phyloP scores from a whole-genome alignment of 768 basidiomycete species.

The Multifurca ochricompacta region DNA sequence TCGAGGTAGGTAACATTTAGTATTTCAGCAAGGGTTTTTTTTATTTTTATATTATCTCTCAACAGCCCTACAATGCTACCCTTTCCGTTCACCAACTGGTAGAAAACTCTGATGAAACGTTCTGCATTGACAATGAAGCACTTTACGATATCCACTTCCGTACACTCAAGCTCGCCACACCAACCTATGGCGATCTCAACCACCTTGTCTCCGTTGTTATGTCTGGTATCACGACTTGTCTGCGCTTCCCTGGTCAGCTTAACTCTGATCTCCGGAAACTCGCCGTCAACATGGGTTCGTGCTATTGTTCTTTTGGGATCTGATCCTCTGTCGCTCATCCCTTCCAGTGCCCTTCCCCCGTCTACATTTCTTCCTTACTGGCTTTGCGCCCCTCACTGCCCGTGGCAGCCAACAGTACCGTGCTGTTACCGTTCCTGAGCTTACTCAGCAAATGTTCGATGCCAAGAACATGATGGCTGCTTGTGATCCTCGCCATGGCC shows the following conservation, averaged over 20 bases:
- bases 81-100: slow-evolving; percentile 98
- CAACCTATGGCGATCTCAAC: slow-evolving; percentile 97
- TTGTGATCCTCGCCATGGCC: slow-evolving; percentile 91
- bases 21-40: background rate
- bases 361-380: slow-evolving; percentile 99
- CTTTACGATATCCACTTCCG: slow-evolving; percentile 99
- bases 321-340: slow-evolving; percentile 1
- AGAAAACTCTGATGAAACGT: slow-evolving; percentile 99
- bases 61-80: slow-evolving; percentile 94
- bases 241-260: slow-evolving; percentile 99
- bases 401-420: slow-evolving; percentile 94
- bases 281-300: slow-evolving; percentile 96
- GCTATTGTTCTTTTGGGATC: background rate
- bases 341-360: slow-evolving; percentile 87
- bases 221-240: slow-evolving; percentile 97
- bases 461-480: slow-evolving; percentile 99
- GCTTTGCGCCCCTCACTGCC: slow-evolving; percentile 90
- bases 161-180: slow-evolving; percentile 91
- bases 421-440: slow-evolving; percentile 93
- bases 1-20: slow-evolving; percentile 50
- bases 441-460: slow-evolving; percentile 99
- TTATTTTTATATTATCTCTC: background rate
- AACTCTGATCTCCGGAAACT: slow-evolving; percentile 98
- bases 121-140: slow-evolving; percentile 99
- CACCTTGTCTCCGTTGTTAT: slow-evolving; percentile 97